Evolutionary conservation across 2,329 filamentous ascomycete genomes (phyloP).

Genomic region (Helminthosporium solani): DNA sequence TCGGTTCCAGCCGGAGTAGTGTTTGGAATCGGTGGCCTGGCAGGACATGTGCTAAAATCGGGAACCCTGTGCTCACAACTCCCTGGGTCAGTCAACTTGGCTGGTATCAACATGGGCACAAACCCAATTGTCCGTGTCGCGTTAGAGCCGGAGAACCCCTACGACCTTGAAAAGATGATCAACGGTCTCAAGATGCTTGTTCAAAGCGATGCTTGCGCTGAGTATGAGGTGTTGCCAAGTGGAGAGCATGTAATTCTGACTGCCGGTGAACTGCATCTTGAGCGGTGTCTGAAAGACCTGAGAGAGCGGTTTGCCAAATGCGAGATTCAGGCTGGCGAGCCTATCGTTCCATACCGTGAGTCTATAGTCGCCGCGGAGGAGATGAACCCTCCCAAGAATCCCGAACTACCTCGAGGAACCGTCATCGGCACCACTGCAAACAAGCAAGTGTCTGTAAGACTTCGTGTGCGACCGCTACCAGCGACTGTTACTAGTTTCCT

Average conservation of each 20-base stretch:
- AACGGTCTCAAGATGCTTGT: conserved; percentile 81
- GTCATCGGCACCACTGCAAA: conserved; percentile 76
- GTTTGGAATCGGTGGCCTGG: conserved; percentile 90
- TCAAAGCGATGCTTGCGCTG: conserved; percentile 91
- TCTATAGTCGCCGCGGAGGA: conserved; percentile 85
- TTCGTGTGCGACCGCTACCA: conserved; percentile 79
- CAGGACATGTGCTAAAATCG: conserved; percentile 92
- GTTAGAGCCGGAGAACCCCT: conserved; percentile 87
- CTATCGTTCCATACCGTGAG: conserved; percentile 94
- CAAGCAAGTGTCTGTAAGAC: conserved; percentile 76
- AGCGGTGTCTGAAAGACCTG: conserved; percentile 89
- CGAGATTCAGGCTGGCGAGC: conserved; percentile 89
- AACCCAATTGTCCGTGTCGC: conserved; percentile 95
- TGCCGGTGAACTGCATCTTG: conserved; percentile 90
- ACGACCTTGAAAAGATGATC: conserved; percentile 93
- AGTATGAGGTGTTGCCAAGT: conserved; percentile 89
- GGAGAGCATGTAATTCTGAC: conserved; percentile 95
- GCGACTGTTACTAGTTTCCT: conserved; percentile 79
- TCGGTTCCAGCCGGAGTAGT: conserved; percentile 91
- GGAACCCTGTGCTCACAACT: conserved; percentile 88
- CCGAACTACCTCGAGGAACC: conserved; percentile 80
- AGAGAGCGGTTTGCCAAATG: conserved; percentile 90
- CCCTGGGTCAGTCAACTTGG: conserved; percentile 84
- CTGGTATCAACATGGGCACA: conserved; percentile 75
- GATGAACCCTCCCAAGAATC: conserved; percentile 85